Conservation (phyloP, 495 filamentous ascomycete species). For the Aspergillus campestris region DNA sequence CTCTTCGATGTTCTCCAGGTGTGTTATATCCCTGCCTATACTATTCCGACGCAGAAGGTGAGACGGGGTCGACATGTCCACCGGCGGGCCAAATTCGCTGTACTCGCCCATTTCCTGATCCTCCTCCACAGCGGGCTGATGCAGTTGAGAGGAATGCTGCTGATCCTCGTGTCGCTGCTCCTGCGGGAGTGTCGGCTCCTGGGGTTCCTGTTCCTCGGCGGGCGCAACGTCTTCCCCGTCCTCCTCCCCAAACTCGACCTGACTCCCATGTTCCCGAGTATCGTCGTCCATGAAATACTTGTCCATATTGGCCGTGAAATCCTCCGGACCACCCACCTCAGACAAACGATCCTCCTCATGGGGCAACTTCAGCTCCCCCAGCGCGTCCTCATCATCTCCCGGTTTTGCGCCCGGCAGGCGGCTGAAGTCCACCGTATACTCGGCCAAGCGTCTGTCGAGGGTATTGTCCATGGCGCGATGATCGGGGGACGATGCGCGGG, state of each 20-base stretch:
- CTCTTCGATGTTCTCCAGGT: constrained; percentile 37
- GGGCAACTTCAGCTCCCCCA: constrained; percentile 20
- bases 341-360: constrained; percentile 28
- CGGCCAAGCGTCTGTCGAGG: constrained; percentile 36
- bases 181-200: neutral
- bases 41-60: constrained; percentile 30
- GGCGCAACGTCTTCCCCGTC: neutral
- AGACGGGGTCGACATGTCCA: constrained; percentile 42
- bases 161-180: constrained; percentile 3
- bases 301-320: constrained; percentile 45
- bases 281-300: constrained; percentile 37
- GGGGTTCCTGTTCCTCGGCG: no score
- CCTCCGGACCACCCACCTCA: constrained; percentile 43
- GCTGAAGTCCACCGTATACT: constrained; percentile 41
- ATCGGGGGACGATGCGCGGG: constrained; percentile 17
- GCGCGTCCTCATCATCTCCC: constrained; percentile 19
- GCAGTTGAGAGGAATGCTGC: constrained; percentile 10
- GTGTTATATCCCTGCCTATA: constrained; percentile 26
- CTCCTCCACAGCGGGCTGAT: constrained; percentile 27
- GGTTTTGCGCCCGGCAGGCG: constrained; percentile 35
- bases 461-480: constrained; percentile 17
- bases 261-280: constrained; percentile 13
- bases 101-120: constrained; percentile 30
- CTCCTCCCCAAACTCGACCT: constrained; percentile 11
- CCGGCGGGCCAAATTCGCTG: constrained; percentile 39